Percentiles rank a stretch among this genome's conserved stretches.
Evolutionary conservation across 139 green algal genomes (phyloP).

Genomic region (Chara braunii): DNA sequence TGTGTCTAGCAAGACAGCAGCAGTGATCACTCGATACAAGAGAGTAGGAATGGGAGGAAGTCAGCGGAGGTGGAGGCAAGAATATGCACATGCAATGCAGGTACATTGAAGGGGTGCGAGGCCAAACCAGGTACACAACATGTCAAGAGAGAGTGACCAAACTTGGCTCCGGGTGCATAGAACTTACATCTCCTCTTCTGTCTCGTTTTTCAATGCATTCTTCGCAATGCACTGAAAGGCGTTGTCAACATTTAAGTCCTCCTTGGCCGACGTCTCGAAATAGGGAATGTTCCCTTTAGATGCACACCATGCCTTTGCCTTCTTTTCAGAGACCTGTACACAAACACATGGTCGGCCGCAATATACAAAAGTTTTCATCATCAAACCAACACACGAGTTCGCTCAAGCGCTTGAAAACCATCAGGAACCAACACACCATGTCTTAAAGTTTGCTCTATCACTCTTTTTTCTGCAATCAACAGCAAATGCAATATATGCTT

Average conservation of each 20-base stretch:
- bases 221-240: slow-evolving; percentile 85
- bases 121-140: background rate
- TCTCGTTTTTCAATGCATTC: slow-evolving; percentile 85
- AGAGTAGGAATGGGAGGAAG: background rate
- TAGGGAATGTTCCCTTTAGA: slow-evolving; percentile 86
- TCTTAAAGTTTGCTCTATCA: no score
- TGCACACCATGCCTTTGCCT: slow-evolving; percentile 84
- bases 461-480: no score
- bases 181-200: slow-evolving; percentile 79
- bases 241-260: slow-evolving; percentile 84
- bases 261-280: slow-evolving; percentile 90
- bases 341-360: no score
- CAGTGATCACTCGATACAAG: background rate
- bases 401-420: no score
- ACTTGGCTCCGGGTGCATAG: background rate
- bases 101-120: slow-evolving; percentile 2
- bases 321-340: slow-evolving; percentile 68
- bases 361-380: no score
- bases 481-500: no score
- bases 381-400: no score
- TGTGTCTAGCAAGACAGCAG: background rate
- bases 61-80: background rate
- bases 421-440: no score
- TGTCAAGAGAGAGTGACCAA: background rate
- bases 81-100: background rate